Conservation (phyloP, 768 basidiomycete genomes). For the Serendipita sp. region DNA sequence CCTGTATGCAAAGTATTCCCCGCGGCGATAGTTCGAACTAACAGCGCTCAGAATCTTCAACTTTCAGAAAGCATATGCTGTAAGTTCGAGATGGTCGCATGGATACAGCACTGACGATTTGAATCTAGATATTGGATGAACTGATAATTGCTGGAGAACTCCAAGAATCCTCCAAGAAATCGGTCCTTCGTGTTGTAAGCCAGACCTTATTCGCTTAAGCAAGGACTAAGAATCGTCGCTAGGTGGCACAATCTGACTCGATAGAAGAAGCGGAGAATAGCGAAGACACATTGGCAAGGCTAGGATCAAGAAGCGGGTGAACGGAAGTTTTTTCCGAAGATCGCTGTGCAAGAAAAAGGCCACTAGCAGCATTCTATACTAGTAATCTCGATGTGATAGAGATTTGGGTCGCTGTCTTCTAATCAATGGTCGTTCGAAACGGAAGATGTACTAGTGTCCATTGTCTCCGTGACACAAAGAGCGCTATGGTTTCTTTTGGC, state of each 20-base stretch:
- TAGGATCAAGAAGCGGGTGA: slow-evolving; percentile 37
- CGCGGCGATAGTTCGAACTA: slow-evolving; percentile 2
- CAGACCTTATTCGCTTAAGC: not conserved
- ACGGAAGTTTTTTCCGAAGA: no score
- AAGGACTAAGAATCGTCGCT: not conserved
- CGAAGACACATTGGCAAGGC: slow-evolving; percentile 64
- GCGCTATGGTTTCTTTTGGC: not conserved
- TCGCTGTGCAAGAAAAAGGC: no score
- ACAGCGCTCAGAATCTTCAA: slow-evolving; percentile 66
- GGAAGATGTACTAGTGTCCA: no score
- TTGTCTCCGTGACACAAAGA: no score
- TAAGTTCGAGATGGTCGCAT: slow-evolving; percentile 18
- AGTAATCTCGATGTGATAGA: no score
- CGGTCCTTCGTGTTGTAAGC: slow-evolving; percentile 43
- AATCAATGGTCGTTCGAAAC: no score
- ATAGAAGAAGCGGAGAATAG: slow-evolving; percentile 77
- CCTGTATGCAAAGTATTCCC: slow-evolving; percentile 36
- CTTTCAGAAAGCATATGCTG: slow-evolving; percentile 90
- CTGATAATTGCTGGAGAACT: slow-evolving; percentile 87
- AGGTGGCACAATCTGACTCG: slow-evolving; percentile 76
- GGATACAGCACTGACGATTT: not conserved
- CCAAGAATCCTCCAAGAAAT: slow-evolving; percentile 77
- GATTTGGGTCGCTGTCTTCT: no score
- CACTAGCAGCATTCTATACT: no score
- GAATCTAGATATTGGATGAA: slow-evolving; percentile 67